These are phyloP conservation scores for Yueomyces sp. DNA, from an alignment of 805 yeast species.

Conservation along the genomic window DNA sequence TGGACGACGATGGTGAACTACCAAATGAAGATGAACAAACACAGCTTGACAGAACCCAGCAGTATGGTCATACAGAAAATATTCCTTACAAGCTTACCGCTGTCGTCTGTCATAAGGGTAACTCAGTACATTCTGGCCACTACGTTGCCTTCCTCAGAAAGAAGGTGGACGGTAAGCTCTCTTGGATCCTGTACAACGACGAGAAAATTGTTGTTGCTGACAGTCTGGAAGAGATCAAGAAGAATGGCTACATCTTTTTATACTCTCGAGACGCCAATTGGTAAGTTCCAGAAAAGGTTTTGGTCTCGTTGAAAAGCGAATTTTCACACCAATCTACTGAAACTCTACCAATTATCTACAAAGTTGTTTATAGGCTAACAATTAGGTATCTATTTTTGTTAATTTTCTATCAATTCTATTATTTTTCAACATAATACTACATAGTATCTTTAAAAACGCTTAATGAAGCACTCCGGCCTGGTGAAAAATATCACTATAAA, in stretches of 20 bases:
- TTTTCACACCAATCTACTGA: no score
- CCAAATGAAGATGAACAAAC: constrained; percentile 14
- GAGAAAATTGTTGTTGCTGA: constrained; percentile 63
- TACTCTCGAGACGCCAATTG: constrained; percentile 7
- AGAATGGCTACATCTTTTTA: constrained; percentile 35
- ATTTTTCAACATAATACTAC: no score
- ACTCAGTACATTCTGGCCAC: constrained; percentile 84
- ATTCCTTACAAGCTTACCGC: constrained; percentile 32
- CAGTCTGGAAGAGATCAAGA: constrained; percentile 31
- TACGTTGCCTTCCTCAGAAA: constrained; percentile 66
- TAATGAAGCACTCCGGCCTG: no score
- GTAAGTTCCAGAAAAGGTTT: neutral
- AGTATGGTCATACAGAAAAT: constrained; percentile 8
- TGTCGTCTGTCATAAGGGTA: constrained; percentile 80
- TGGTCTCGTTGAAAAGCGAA: no score
- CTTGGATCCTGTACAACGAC: constrained; percentile 78
- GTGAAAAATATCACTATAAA: no score
- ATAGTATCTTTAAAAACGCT: no score
- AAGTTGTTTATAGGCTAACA: no score
- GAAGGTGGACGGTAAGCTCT: constrained; percentile 21
- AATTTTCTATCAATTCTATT: no score
- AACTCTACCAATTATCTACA: no score
- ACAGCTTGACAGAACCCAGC: neutral
- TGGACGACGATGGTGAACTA: constrained; percentile 61
- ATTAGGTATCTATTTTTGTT: no score